These are phyloP conservation scores for Globisporangium apiculatum DNA, from an alignment of 352 stramenopile genomes.

Conservation along the genomic window DNA sequence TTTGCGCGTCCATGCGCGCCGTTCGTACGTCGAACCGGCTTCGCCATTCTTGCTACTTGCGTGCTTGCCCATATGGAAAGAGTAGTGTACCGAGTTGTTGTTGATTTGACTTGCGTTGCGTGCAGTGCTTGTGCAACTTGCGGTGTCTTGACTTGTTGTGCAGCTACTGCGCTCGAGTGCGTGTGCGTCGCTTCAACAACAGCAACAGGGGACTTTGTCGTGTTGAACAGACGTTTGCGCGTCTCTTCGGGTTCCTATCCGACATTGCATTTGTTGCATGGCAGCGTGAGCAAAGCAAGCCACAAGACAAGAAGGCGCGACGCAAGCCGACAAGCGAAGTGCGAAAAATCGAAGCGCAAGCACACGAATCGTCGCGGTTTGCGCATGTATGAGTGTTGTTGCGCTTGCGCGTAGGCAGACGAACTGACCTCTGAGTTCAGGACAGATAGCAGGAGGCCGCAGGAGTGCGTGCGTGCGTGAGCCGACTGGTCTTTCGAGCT, in stretches of 20 bases:
- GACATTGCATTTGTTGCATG: too few species aligned
- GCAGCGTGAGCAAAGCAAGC: neutral
- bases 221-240: neutral
- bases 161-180: too few species aligned
- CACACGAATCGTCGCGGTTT: slow-evolving; percentile 3
- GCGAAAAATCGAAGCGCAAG: slow-evolving; percentile 3
- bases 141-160: neutral
- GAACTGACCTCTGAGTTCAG: neutral
- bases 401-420: neutral
- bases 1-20: slow-evolving; percentile 78
- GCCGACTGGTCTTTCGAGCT: too few species aligned
- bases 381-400: too few species aligned
- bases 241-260: slow-evolving; percentile 6
- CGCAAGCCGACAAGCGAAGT: neutral
- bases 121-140: slow-evolving; percentile 3
- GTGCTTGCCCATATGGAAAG: slow-evolving; percentile 43
- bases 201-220: neutral
- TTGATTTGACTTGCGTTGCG: neutral
- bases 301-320: neutral
- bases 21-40: slow-evolving; percentile 68
- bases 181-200: slow-evolving; percentile 1
- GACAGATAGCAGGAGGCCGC: neutral
- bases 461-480: neutral
- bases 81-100: neutral
- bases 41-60: slow-evolving; percentile 25